A percentile compares a stretch with the other conserved stretches of the same genome.
Evolutionary conservation across 2,329 filamentous ascomycete species (phyloP).

Genomic region (Epichloe hybrida): DNA sequence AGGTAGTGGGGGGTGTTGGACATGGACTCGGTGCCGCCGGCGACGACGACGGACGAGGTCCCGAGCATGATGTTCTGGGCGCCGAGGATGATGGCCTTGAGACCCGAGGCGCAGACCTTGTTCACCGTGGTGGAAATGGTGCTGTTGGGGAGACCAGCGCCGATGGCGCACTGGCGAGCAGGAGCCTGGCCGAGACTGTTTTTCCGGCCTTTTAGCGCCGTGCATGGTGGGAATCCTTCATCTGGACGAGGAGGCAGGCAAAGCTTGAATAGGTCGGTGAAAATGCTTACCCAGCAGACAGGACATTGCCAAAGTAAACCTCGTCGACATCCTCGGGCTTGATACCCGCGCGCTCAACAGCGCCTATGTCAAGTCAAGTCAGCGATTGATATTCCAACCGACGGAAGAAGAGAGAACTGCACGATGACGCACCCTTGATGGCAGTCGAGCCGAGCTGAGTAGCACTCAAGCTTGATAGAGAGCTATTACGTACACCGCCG

Average conservation of each 20-base stretch:
- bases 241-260: neutral
- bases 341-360: slow-evolving; percentile 76
- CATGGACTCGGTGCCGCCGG: slow-evolving; percentile 96
- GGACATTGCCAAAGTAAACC: slow-evolving; percentile 95
- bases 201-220: neutral
- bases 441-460: slow-evolving; percentile 78
- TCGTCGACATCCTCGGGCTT: slow-evolving; percentile 86
- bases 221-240: neutral
- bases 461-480: slow-evolving; percentile 75
- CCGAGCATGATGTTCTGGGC: slow-evolving; percentile 97
- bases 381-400: neutral
- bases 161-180: slow-evolving; percentile 83
- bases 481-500: slow-evolving; percentile 43
- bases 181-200: slow-evolving; percentile 85
- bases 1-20: slow-evolving; percentile 96
- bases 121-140: slow-evolving; percentile 88
- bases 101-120: slow-evolving; percentile 93
- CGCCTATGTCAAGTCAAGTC: slow-evolving; percentile 31
- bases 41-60: slow-evolving; percentile 83
- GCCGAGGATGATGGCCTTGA: slow-evolving; percentile 90
- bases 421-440: slow-evolving; percentile 60
- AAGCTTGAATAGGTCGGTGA: neutral
- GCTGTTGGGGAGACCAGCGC: slow-evolving; percentile 67
- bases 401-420: neutral
- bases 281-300: slow-evolving; percentile 70